Conservation (phyloP, 1,139 yeast genomes). For the Yamadazyma pseudoaaseri region DNA sequence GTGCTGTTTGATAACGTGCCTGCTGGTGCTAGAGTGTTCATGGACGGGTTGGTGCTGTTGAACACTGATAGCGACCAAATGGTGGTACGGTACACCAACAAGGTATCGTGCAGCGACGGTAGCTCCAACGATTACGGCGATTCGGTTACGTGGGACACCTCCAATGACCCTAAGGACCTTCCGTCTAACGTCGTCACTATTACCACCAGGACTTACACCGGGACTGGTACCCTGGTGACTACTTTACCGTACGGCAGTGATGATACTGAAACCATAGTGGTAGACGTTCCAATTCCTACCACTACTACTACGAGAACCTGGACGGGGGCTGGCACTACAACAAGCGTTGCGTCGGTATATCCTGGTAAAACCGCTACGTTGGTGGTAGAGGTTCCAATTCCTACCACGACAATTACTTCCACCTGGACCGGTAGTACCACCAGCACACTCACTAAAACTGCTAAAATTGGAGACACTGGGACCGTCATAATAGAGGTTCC, state of each 20-base stretch:
- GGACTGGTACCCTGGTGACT: conserved; percentile 18
- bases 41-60: conserved; percentile 17
- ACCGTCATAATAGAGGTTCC: conserved; percentile 16
- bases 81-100: conserved; percentile 6
- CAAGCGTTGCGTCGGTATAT: conserved; percentile 3
- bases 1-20: conserved; percentile 24
- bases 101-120: conserved; percentile 7
- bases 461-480: conserved; percentile 2
- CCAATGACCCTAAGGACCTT: conserved; percentile 15
- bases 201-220: conserved; percentile 25
- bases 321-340: conserved; percentile 7
- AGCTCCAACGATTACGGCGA: conserved; percentile 2
- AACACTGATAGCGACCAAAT: conserved; percentile 2
- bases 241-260: conserved; percentile 19
- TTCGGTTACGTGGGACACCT: conserved; percentile 3
- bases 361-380: conserved; percentile 7
- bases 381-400: conserved; percentile 8
- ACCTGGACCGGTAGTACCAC: conserved; percentile 14
- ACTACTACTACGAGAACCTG: conserved; percentile 13
- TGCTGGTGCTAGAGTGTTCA: conserved; percentile 31
- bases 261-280: conserved; percentile 4
- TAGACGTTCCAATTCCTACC: conserved; percentile 15
- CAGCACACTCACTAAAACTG: conserved; percentile 5
- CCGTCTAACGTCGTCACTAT: conserved; percentile 21
- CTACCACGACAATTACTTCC: conserved; percentile 7